These are phyloP conservation scores for Colletotrichum graminicola DNA, from an alignment of 2,329 filamentous ascomycete species.

Conservation along the genomic window DNA sequence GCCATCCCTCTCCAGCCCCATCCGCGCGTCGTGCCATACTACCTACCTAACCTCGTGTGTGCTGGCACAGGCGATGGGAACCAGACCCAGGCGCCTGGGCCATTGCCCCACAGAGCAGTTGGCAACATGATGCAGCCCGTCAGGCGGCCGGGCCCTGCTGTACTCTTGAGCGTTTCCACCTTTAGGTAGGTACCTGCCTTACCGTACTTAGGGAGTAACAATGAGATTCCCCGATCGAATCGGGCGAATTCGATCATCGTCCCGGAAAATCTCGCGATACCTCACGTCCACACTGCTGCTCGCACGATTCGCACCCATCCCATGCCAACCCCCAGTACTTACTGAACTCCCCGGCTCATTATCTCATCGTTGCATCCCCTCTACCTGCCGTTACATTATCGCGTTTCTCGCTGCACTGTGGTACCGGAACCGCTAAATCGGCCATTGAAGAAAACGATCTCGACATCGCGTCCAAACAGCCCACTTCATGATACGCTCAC, in stretches of 20 bases:
- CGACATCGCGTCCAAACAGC: slow-evolving; percentile 32
- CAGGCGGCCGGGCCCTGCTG: slow-evolving; percentile 9
- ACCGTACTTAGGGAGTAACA: background rate
- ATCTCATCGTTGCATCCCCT: slow-evolving; percentile 13
- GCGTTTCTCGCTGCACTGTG: slow-evolving; percentile 3
- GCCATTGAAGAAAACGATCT: slow-evolving; percentile 10
- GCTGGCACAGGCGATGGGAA: background rate
- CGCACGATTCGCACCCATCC: slow-evolving; percentile 32
- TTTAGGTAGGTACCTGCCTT: background rate
- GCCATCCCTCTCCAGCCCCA: background rate
- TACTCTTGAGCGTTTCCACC: background rate
- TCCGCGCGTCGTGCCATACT: slow-evolving; percentile 15
- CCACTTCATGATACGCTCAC: slow-evolving; percentile 40
- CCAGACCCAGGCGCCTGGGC: slow-evolving; percentile 32
- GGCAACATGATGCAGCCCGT: slow-evolving; percentile 19
- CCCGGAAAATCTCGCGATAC: slow-evolving; percentile 41
- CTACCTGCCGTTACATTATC: slow-evolving; percentile 11
- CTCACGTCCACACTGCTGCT: slow-evolving; percentile 29
- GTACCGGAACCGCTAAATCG: background rate
- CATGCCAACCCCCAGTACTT: slow-evolving; percentile 18
- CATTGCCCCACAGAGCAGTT: slow-evolving; percentile 27
- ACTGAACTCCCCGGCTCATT: slow-evolving; percentile 18
- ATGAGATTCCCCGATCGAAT: slow-evolving; percentile 28
- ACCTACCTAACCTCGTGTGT: background rate
- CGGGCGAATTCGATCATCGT: slow-evolving; percentile 37